Conservation (phyloP, 352 stramenopile species). For the Peronospora farinosa region DNA sequence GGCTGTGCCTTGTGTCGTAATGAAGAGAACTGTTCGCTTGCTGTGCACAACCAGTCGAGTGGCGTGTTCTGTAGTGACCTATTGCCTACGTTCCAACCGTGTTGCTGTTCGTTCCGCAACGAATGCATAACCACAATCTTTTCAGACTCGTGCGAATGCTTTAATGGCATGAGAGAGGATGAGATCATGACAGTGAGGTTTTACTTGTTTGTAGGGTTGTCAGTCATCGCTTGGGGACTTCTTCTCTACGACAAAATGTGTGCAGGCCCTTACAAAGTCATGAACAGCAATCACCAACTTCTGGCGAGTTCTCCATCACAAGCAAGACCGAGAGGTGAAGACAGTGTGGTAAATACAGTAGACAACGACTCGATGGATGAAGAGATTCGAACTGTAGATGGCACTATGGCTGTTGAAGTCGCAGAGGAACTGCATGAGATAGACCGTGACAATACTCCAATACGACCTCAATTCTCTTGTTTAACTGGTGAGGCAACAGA, state of each 20-base stretch:
- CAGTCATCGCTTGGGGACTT: constrained; percentile 46
- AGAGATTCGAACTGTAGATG: constrained; percentile 3
- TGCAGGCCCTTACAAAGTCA: constrained; percentile 63
- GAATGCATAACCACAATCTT: constrained; percentile 77
- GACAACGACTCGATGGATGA: constrained; percentile 35
- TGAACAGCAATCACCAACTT: constrained; percentile 68
- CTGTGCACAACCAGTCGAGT: constrained; percentile 38
- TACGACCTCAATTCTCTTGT: constrained; percentile 11
- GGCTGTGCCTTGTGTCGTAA: constrained; percentile 56
- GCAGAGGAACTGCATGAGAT: constrained; percentile 5
- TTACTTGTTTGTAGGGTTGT: constrained; percentile 65
- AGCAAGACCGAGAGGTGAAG: constrained; percentile 19
- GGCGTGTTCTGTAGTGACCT: constrained; percentile 71
- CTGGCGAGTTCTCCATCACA: constrained; percentile 51
- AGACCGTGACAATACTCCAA: constrained; percentile 1
- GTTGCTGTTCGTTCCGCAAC: constrained; percentile 68
- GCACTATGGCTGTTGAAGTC: constrained; percentile 12
- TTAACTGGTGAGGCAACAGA: constrained; percentile 1
- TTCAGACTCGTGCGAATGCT: constrained; percentile 61
- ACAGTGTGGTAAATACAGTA: constrained; percentile 23
- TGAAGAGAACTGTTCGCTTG: constrained; percentile 58
- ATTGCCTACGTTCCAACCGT: constrained; percentile 56
- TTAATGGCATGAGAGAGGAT: constrained; percentile 48
- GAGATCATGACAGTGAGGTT: constrained; percentile 63
- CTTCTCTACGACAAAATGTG: constrained; percentile 77